A percentile compares a stretch with the other conserved stretches of the same genome.
Evolutionary conservation across 164 flowering plant genomes (phyloP).

Genomic region (Brasenia schreberi): DNA sequence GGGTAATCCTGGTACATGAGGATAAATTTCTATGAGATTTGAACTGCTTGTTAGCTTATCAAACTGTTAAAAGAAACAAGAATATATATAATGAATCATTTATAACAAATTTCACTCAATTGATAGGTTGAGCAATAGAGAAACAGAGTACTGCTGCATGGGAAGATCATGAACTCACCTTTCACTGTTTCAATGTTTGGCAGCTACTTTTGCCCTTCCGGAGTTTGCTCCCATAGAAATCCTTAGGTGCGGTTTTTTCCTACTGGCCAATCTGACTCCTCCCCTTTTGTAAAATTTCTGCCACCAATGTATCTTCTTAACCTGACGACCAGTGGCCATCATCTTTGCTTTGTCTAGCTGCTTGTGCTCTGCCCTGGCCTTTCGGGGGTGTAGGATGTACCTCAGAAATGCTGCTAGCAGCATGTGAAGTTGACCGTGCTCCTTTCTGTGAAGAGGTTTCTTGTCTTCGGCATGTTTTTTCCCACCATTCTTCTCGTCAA

Average conservation of each 20-base stretch:
- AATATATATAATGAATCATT: too few relatives aligned
- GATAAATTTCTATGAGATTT: too few relatives aligned
- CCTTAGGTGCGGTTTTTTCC: slow-evolving; percentile 10
- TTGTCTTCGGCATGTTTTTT: background rate
- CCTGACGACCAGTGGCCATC: background rate
- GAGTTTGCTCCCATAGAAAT: background rate
- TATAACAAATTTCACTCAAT: too few relatives aligned
- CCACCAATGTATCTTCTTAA: slow-evolving; percentile 36
- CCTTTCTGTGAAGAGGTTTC: slow-evolving; percentile 4
- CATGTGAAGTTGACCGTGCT: slow-evolving; percentile 5
- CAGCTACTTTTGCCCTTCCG: background rate
- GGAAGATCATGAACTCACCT: background rate
- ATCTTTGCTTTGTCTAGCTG: slow-evolving; percentile 17
- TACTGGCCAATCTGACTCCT: slow-evolving; percentile 14
- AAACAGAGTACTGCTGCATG: too few relatives aligned
- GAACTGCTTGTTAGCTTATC: too few relatives aligned
- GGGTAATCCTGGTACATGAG: too few relatives aligned
- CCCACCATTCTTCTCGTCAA: background rate
- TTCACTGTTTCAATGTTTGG: background rate
- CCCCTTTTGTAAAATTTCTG: slow-evolving; percentile 10
- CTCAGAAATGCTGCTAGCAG: slow-evolving; percentile 7
- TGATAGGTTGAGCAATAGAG: too few relatives aligned
- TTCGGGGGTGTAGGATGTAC: slow-evolving; percentile 22
- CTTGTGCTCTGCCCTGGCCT: slow-evolving; percentile 26
- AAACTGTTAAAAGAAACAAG: too few relatives aligned